Conservation (phyloP, 306 rosid genomes). For the Lotus japonicus region DNA sequence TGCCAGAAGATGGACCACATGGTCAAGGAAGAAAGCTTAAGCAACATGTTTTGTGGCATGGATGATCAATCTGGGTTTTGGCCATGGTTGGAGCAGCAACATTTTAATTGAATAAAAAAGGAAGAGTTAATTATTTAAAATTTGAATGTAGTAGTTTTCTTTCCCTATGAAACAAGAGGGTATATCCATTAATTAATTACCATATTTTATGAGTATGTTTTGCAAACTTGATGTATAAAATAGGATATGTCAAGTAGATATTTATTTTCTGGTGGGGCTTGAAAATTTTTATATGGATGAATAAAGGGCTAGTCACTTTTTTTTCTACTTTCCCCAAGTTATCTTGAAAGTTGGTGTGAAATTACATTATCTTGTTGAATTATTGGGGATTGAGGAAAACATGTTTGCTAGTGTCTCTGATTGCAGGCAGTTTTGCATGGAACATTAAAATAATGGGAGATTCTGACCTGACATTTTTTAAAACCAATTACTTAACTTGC, state of each 20-base stretch:
- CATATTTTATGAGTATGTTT: conserved; percentile 41
- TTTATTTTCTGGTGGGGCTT: conserved; percentile 34
- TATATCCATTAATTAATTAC: conserved; percentile 21
- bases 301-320: conserved; percentile 35
- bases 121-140: conserved; percentile 16
- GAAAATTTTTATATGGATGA: conserved; percentile 34
- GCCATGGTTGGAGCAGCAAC: conserved; percentile 99
- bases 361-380: neutral
- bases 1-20: conserved; percentile 68
- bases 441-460: conserved; percentile 24
- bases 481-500: conserved; percentile 9
- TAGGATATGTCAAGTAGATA: conserved; percentile 40
- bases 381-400: conserved; percentile 11
- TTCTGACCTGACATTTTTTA: neutral
- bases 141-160: conserved; percentile 22
- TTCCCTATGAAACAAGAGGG: conserved; percentile 34
- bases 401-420: conserved; percentile 14
- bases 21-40: conserved; percentile 72
- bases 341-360: conserved; percentile 22
- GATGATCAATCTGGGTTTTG: conserved; percentile 95
- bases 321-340: neutral
- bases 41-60: conserved; percentile 83
- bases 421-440: conserved; percentile 19
- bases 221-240: conserved; percentile 52
- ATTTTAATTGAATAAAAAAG: conserved; percentile 50